Conservation (phyloP, 768 basidiomycete genomes). For the Leccinum longicurvipes region DNA sequence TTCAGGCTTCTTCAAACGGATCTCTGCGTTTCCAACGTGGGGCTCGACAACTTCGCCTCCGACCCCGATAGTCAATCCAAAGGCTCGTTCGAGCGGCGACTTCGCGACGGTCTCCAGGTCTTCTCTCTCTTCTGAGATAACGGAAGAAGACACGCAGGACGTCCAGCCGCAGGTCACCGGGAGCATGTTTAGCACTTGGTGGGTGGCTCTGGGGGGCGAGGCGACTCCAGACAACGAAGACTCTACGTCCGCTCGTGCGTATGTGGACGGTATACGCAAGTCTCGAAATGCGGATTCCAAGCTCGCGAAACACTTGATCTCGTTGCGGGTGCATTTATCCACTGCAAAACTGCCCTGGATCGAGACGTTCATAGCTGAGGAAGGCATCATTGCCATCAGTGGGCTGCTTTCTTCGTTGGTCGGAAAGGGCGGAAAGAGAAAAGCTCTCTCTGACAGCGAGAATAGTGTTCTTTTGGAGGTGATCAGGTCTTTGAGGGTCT, state of each 20-base stretch:
- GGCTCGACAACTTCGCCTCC: slow-evolving; percentile 38
- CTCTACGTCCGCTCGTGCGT: slow-evolving; percentile 53
- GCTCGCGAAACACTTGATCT: slow-evolving; percentile 74
- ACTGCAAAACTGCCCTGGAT: slow-evolving; percentile 80
- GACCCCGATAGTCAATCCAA: slow-evolving; percentile 26
- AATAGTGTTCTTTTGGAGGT: slow-evolving; percentile 66
- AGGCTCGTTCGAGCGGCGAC: slow-evolving; percentile 39
- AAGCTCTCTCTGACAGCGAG: slow-evolving; percentile 60
- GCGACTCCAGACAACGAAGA: slow-evolving; percentile 35
- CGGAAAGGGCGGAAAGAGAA: slow-evolving; percentile 63
- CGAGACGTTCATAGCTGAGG: slow-evolving; percentile 61
- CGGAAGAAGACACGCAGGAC: slow-evolving; percentile 30
- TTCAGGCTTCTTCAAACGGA: slow-evolving; percentile 59
- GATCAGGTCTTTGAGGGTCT: slow-evolving; percentile 73
- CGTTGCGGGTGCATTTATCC: slow-evolving; percentile 80
- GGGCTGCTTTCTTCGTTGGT: slow-evolving; percentile 57
- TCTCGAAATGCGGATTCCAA: slow-evolving; percentile 54
- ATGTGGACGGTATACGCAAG: slow-evolving; percentile 57
- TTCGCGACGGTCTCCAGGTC: slow-evolving; percentile 26
- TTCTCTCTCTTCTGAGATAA: slow-evolving; percentile 29
- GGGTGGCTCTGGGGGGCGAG: slow-evolving; percentile 63
- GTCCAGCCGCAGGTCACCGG: slow-evolving; percentile 70
- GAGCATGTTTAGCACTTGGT: slow-evolving; percentile 74
- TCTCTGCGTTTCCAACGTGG: slow-evolving; percentile 63
- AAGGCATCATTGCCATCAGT: slow-evolving; percentile 65